phyloP scores from a whole-genome alignment of 306 rosid species.

The Cucurbita ficifolia region DNA sequence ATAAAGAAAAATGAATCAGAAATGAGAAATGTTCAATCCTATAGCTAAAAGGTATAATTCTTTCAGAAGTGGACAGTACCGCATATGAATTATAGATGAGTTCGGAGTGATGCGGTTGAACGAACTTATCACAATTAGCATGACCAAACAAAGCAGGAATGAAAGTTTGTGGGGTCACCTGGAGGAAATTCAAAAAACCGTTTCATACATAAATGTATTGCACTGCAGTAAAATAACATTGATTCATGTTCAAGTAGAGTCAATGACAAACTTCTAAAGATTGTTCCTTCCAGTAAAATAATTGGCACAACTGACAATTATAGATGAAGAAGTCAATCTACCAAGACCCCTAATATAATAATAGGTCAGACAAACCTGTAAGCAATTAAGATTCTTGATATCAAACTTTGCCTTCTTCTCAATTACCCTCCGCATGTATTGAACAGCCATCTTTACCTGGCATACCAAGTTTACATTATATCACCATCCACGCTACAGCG shows the following conservation, averaged over 20 bases:
- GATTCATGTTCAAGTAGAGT: neutral
- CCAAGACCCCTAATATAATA: neutral
- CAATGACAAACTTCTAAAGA: neutral
- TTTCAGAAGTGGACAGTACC: constrained; percentile 23
- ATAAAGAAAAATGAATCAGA: constrained; percentile 13
- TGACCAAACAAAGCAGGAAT: constrained; percentile 95
- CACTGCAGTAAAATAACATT: neutral
- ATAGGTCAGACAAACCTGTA: constrained; percentile 42
- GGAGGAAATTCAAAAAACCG: constrained; percentile 8
- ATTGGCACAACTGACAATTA: neutral
- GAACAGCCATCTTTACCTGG: constrained; percentile 88
- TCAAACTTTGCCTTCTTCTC: constrained; percentile 93
- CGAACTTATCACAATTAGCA: constrained; percentile 62
- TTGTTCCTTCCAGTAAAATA: neutral
- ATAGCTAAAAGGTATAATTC: neutral
- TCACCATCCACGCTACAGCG: neutral
- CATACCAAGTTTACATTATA: constrained; percentile 3
- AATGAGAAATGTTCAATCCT: neutral
- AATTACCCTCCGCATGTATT: constrained; percentile 87
- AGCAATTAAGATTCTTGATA: constrained; percentile 80
- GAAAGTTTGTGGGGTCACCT: constrained; percentile 72
- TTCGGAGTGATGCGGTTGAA: constrained; percentile 71
- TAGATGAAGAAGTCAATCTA: constrained; percentile 1
- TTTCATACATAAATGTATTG: neutral
- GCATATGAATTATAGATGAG: constrained; percentile 53